A percentile compares a stretch with the other conserved stretches of the same genome.
These are phyloP conservation scores for Meyerozyma sp. DNA, from an alignment of 1,139 yeast genomes.

Conservation along the genomic window DNA sequence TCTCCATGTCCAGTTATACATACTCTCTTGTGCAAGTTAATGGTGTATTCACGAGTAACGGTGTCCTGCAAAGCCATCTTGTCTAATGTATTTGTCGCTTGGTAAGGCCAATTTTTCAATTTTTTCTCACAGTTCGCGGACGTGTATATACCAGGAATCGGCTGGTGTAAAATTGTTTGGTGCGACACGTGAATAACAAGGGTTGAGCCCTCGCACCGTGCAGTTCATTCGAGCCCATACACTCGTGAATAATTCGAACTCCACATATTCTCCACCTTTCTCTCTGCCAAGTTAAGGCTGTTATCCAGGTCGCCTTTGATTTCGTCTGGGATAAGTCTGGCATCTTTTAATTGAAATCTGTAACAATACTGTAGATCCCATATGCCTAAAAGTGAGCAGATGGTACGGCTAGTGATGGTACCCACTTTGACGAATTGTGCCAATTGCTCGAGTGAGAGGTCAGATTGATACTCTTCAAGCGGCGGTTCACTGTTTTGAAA, in stretches of 20 bases:
- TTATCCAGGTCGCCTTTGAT: not conserved
- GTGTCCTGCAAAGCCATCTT: conserved; percentile 98
- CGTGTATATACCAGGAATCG: not conserved
- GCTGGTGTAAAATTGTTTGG: not conserved
- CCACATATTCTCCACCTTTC: not conserved
- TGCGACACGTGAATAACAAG: not conserved
- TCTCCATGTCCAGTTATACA: conserved; percentile 28
- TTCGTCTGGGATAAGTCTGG: not conserved
- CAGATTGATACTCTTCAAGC: not conserved
- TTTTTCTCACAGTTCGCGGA: conserved; percentile 2
- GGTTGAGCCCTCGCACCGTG: not conserved
- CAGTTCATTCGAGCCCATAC: conserved; percentile 9
- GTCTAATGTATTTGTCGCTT: conserved; percentile 14
- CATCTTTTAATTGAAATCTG: not conserved
- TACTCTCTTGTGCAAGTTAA: conserved; percentile 99
- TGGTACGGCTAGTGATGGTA: not conserved
- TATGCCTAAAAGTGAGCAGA: conserved; percentile 1
- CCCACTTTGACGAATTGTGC: not conserved
- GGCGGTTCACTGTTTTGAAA: not conserved
- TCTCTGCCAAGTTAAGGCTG: not conserved
- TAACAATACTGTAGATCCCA: conserved; percentile 1
- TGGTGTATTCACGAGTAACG: conserved; percentile 99
- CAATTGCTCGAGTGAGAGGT: not conserved
- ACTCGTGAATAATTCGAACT: conserved; percentile 6
- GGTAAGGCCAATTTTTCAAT: conserved; percentile 4